Conservation (phyloP, 1,139 yeast species). For the Pichia kudriavzevii region DNA sequence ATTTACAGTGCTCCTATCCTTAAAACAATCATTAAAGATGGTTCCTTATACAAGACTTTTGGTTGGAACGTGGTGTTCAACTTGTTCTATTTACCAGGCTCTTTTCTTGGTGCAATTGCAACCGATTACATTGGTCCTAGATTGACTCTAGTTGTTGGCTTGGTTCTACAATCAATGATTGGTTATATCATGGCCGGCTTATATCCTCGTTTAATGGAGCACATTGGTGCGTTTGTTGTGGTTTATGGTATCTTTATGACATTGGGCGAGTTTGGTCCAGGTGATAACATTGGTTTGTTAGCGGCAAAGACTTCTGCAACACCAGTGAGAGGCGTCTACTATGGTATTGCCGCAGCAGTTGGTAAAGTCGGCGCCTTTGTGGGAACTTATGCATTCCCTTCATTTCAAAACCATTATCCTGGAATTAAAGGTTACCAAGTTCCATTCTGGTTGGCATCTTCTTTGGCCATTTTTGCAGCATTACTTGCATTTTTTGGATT, state of each 20-base stretch:
- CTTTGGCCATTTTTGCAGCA: constrained; percentile 69
- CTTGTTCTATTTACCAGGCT: constrained; percentile 84
- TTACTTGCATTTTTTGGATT: constrained; percentile 59
- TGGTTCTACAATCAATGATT: constrained; percentile 61
- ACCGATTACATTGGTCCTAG: constrained; percentile 91
- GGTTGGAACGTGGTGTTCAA: constrained; percentile 93
- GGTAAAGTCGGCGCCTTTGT: constrained; percentile 92
- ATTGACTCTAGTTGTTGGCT: constrained; percentile 63
- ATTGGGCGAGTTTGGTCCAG: constrained; percentile 91
- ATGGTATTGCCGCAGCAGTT: constrained; percentile 83
- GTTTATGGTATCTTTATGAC: constrained; percentile 82
- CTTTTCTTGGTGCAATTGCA: constrained; percentile 71
- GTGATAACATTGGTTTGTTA: constrained; percentile 81
- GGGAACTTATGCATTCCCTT: constrained; percentile 83
- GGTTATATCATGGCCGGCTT: constrained; percentile 85
- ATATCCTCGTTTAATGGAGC: constrained; percentile 45
- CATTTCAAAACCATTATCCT: constrained; percentile 28
- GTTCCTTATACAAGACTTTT: constrained; percentile 62
- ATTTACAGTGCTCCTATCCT: constrained; percentile 69
- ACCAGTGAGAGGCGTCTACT: constrained; percentile 82
- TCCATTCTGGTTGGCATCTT: constrained; percentile 77
- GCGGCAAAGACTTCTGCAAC: constrained; percentile 86
- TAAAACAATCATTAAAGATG: constrained; percentile 50
- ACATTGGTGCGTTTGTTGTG: constrained; percentile 73
- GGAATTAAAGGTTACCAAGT: constrained; percentile 44